Conservation (phyloP, 306 rosid genomes). For the Cercis canadensis region DNA sequence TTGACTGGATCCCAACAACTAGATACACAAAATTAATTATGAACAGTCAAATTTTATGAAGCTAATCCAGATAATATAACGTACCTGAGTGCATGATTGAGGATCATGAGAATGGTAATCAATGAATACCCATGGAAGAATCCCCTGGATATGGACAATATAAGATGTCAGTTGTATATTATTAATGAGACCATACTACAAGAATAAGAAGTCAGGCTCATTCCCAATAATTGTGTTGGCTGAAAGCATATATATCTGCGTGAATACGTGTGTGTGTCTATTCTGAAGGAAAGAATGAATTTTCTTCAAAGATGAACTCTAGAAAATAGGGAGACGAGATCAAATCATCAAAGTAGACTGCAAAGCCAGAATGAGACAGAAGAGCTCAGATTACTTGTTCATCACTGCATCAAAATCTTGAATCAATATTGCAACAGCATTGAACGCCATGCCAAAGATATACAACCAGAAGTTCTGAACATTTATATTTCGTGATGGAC, state of each 20-base stretch:
- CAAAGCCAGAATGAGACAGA: conserved; percentile 39
- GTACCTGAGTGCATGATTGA: conserved; percentile 96
- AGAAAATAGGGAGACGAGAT: not conserved
- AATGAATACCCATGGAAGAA: conserved; percentile 91
- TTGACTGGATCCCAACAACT: conserved; percentile 20
- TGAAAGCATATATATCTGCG: conserved; percentile 2
- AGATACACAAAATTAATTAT: conserved; percentile 24
- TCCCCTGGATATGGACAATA: conserved; percentile 68
- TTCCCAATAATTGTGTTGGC: conserved; percentile 4
- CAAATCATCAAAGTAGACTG: conserved; percentile 20
- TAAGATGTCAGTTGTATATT: conserved; percentile 33
- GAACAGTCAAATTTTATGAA: conserved; percentile 29
- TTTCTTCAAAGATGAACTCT: conserved; percentile 23
- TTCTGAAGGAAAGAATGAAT: conserved; percentile 24
- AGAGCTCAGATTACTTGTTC: conserved; percentile 66
- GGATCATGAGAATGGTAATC: conserved; percentile 86
- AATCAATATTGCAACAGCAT: conserved; percentile 83
- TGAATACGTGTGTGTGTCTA: conserved; percentile 3
- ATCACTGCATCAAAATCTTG: conserved; percentile 94
- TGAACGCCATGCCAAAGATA: conserved; percentile 90
- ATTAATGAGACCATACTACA: conserved; percentile 12
- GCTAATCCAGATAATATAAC: conserved; percentile 27
- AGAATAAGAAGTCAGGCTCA: not conserved
- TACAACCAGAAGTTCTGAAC: conserved; percentile 99
- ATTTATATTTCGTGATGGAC: conserved; percentile 91